phyloP scores from a whole-genome alignment of 352 stramenopile genomes.

The Phytophthora brassicae region DNA sequence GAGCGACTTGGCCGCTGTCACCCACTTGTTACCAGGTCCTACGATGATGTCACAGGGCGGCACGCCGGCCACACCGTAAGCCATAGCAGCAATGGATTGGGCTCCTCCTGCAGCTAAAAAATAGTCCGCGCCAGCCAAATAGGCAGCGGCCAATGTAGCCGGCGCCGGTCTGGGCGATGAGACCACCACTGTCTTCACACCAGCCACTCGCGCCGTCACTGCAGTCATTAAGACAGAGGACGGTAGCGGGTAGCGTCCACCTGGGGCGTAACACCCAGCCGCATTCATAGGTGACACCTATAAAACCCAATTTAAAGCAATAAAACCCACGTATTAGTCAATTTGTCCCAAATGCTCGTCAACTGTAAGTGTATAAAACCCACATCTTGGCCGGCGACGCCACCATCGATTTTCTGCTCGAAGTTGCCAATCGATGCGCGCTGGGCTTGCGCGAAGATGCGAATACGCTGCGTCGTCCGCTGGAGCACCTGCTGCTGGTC shows the following conservation, averaged over 20 bases:
- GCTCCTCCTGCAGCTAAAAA: conserved; percentile 79
- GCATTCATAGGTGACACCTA: conserved; percentile 61
- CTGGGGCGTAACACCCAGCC: conserved; percentile 97
- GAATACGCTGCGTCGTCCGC: conserved; percentile 90
- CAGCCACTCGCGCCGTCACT: conserved; percentile 93
- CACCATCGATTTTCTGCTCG: conserved; percentile 94
- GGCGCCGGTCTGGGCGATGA: conserved; percentile 90
- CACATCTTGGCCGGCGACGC: conserved; percentile 93
- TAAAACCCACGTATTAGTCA: neutral
- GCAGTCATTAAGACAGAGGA: conserved; percentile 98
- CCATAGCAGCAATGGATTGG: conserved; percentile 94
- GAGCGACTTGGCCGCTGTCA: conserved; percentile 98
- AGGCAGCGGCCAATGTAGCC: conserved; percentile 94
- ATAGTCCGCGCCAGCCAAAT: conserved; percentile 92
- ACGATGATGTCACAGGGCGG: conserved; percentile 98
- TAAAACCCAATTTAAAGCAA: conserved; percentile 1
- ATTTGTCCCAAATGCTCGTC: conserved; percentile 2
- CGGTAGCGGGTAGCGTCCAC: conserved; percentile 96
- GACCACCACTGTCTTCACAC: conserved; percentile 95
- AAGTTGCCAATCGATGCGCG: conserved; percentile 91
- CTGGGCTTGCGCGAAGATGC: conserved; percentile 93
- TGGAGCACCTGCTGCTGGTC: conserved; percentile 82
- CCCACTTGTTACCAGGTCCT: conserved; percentile 98
- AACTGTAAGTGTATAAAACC: no score
- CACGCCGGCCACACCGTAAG: conserved; percentile 92